Base-by-base conservation (phyloP, 345 rosid species). In the Populus ilicifolia region DNA sequence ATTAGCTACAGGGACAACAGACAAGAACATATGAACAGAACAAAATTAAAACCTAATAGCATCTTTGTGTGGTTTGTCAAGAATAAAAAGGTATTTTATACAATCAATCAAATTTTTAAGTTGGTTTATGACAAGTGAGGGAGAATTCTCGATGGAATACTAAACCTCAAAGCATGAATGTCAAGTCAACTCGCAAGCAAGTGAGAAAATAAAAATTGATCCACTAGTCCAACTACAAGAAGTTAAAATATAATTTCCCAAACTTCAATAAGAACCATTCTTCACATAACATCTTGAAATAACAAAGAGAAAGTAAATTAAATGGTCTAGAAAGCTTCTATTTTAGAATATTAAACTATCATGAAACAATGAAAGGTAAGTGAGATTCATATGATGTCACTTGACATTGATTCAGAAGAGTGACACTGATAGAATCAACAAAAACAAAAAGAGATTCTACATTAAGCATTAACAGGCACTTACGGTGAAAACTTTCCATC, bases 401-500 rank as follows among this genome's bases (percentile, higher is more conserved):
- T 72, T 35, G 50, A 43, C 41, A 63, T 43, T 46, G 33, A 75
- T 35, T 30, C 33, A 30, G 3, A 59, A 59, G 64, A 59, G 64
- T 59, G 29, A 59, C 5, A 23, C 21, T 36, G 7, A 33, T 8
- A 71, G 48, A 64, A 23, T 16, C 48, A 63, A 66, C 21, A 54
- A 54, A 80, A 71, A 14, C 20, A 43, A 43, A 10, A 11, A 30
- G 38, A 33, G 13, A 70, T 33, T 43, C 38, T 11, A 67, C 7
- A 64, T 27, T 59, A 23, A 12, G 17, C 29, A 48, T 9, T 62
- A 66, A 23, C 4, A 66, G 66, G 66, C 35, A 85, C 99, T 94
- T 90, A 94, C 99, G 98, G 89, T 65, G 99, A 96, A 86, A 96
- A 96, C 83, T 94, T 96, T 79, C 99, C 99, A 86, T 96, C 99